Conservation (phyloP, 768 basidiomycete species). For the Amanita pseudoporphyria region DNA sequence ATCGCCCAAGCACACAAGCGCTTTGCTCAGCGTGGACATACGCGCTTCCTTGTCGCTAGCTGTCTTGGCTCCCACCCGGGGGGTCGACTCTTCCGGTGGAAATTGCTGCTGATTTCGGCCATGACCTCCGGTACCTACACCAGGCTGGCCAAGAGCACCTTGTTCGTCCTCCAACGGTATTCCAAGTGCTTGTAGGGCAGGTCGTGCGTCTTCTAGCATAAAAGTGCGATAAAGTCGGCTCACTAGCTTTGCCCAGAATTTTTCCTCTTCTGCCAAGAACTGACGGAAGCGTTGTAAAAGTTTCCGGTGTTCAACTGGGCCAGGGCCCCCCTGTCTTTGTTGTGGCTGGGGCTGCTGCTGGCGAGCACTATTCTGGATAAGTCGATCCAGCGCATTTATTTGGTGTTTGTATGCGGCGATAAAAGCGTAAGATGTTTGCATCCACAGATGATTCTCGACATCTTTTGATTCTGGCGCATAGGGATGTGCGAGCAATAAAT, state of each 20-base stretch:
- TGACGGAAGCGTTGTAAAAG: constrained; percentile 82
- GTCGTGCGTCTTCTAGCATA: constrained; percentile 52
- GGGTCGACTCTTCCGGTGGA: constrained; percentile 41
- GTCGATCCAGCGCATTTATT: constrained; percentile 57
- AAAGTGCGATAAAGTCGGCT: constrained; percentile 67
- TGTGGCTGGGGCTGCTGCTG: constrained; percentile 26
- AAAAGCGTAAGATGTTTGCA: constrained; percentile 83
- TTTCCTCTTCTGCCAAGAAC: constrained; percentile 84
- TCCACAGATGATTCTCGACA: constrained; percentile 81
- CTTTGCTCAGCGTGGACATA: constrained; percentile 76
- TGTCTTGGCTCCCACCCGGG: constrained; percentile 29
- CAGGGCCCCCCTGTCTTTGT: constrained; percentile 33
- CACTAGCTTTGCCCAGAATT: constrained; percentile 81
- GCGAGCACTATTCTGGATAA: constrained; percentile 30
- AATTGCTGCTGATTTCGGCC: constrained; percentile 57
- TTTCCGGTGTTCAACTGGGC: constrained; percentile 78
- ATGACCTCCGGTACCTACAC: constrained; percentile 15
- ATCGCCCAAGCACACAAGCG: constrained; percentile 87
- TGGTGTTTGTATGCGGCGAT: constrained; percentile 77
- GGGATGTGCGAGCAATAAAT: constrained; percentile 58
- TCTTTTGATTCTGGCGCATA: constrained; percentile 68
- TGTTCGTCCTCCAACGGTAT: constrained; percentile 37
- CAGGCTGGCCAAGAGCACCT: constrained; percentile 13
- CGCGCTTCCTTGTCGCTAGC: constrained; percentile 48
- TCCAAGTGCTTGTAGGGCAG: constrained; percentile 47